phyloP scores from a whole-genome alignment of 1,284 basidiomycete species.

The Xerocomus minutiporus region DNA sequence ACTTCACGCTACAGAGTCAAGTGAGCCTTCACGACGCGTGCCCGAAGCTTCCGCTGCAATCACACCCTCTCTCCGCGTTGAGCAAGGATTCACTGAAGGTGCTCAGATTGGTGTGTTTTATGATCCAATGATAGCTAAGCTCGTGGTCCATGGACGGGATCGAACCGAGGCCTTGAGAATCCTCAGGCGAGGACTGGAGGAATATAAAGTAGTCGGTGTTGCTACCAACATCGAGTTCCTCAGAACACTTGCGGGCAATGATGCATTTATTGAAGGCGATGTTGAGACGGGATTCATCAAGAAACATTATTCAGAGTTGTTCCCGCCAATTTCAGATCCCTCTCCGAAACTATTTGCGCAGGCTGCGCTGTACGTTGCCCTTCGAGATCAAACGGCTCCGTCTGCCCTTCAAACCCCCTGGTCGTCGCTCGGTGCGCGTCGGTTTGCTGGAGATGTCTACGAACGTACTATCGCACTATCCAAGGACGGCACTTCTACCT shows the following conservation, averaged over 20 bases:
- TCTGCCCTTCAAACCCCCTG: constrained; percentile 46
- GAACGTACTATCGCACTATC: constrained; percentile 58
- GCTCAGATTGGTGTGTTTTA: constrained; percentile 91
- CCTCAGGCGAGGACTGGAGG: constrained; percentile 74
- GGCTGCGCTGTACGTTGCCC: constrained; percentile 70
- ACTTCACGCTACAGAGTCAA: constrained; percentile 20
- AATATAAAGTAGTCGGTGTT: constrained; percentile 89
- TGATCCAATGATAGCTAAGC: constrained; percentile 91
- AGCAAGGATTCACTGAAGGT: constrained; percentile 84
- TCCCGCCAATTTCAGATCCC: constrained; percentile 58
- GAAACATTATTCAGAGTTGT: constrained; percentile 78
- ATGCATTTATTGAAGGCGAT: constrained; percentile 74
- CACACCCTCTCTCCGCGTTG: constrained; percentile 73
- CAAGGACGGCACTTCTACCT: constrained; percentile 42
- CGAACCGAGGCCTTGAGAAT: constrained; percentile 82
- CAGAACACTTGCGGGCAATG: constrained; percentile 69
- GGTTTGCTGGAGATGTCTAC: constrained; percentile 72
- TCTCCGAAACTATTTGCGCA: constrained; percentile 66
- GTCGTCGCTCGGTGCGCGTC: constrained; percentile 61
- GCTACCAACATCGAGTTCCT: constrained; percentile 91
- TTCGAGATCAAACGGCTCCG: constrained; percentile 53
- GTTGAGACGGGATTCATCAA: constrained; percentile 93
- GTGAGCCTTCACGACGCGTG: constrained; percentile 35
- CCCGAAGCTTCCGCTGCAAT: constrained; percentile 41
- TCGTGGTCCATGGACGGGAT: constrained; percentile 87